phyloP scores from a whole-genome alignment of 352 stramenopile species.

The Vaucheria bursata region DNA sequence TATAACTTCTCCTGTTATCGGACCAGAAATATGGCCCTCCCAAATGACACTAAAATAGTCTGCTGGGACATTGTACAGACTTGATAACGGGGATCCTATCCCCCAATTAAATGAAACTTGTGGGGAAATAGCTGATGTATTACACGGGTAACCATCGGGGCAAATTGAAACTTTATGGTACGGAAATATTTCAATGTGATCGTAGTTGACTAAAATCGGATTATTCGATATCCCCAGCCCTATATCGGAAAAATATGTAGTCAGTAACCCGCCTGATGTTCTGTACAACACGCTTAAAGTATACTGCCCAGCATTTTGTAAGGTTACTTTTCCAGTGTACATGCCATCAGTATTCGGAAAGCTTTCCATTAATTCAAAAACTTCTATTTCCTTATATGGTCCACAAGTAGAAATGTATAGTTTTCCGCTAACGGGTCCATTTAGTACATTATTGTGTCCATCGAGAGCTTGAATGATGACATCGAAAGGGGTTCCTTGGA shows the following conservation, averaged over 20 bases:
- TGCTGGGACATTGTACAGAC: constrained; percentile 53
- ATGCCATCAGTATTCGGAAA: constrained; percentile 9
- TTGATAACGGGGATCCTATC: constrained; percentile 51
- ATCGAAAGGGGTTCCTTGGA: constrained; percentile 58
- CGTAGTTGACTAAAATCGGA: constrained; percentile 52
- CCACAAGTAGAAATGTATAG: constrained; percentile 3
- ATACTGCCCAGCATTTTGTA: constrained; percentile 63
- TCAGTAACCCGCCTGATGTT: constrained; percentile 70
- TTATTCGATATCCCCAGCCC: constrained; percentile 58
- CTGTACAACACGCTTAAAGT: constrained; percentile 63
- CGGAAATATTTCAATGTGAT: constrained; percentile 26
- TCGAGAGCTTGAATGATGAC: constrained; percentile 80
- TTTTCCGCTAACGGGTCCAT: constrained; percentile 54
- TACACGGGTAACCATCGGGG: constrained; percentile 48
- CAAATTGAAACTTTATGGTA: constrained; percentile 54
- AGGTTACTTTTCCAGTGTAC: constrained; percentile 29
- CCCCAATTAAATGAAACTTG: constrained; percentile 75
- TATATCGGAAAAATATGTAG: constrained; percentile 73
- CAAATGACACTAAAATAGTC: constrained; percentile 63
- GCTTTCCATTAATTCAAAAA: too few species aligned
- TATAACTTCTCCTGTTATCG: constrained; percentile 58
- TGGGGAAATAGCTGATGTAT: constrained; percentile 65
- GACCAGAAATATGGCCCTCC: constrained; percentile 55
- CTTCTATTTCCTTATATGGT: too few species aligned
- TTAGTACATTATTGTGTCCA: constrained; percentile 76